Conservation (phyloP, 2,329 filamentous ascomycete genomes). For the Fulvia fulva region DNA sequence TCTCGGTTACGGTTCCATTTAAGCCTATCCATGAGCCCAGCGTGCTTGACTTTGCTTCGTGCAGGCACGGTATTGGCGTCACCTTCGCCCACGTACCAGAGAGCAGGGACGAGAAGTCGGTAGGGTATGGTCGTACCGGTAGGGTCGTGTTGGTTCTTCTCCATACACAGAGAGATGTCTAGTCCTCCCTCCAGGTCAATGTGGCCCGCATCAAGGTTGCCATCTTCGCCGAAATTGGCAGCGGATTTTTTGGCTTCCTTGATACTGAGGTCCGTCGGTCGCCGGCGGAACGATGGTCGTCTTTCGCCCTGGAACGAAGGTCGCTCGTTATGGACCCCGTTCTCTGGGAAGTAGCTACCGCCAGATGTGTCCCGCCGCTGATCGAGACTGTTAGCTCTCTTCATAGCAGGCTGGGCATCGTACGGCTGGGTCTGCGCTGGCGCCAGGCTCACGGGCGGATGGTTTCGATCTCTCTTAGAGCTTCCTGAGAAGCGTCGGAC, state of each 20-base stretch:
- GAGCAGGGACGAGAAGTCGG: constrained; percentile 73
- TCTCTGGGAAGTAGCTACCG: constrained; percentile 6
- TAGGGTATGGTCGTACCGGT: constrained; percentile 86
- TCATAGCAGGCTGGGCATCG: constrained; percentile 15
- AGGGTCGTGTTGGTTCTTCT: constrained; percentile 80
- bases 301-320: not conserved
- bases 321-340: too few species aligned
- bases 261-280: constrained; percentile 41
- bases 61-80: constrained; percentile 27
- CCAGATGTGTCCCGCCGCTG: constrained; percentile 3
- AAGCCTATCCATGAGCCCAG: constrained; percentile 22
- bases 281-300: constrained; percentile 41
- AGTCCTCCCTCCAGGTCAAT: constrained; percentile 79
- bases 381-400: constrained; percentile 25
- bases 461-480: constrained; percentile 18
- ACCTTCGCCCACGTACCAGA: constrained; percentile 47
- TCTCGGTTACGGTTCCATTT: constrained; percentile 17
- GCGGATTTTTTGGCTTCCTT: constrained; percentile 37
- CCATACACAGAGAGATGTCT: constrained; percentile 83
- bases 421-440: constrained; percentile 20
- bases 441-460: constrained; percentile 11
- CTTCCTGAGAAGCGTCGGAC: constrained; percentile 40
- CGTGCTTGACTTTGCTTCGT: constrained; percentile 16
- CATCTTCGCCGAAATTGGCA: constrained; percentile 52
- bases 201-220: constrained; percentile 51